Base-by-base conservation (phyloP, 768 basidiomycete species). In the Serendipita sp. region DNA sequence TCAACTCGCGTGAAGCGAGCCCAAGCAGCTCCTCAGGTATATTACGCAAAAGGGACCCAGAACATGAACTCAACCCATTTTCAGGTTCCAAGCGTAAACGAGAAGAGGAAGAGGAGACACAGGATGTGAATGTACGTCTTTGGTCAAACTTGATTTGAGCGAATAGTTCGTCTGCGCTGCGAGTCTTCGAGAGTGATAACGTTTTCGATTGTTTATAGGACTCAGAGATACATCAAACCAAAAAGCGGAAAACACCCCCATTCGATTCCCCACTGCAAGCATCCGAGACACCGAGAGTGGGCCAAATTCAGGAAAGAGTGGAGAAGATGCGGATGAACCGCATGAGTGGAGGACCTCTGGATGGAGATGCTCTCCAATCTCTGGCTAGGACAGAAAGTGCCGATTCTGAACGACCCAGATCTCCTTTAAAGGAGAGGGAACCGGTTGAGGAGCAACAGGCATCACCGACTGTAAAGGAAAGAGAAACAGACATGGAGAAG, bases 1-100 rank as follows among this genome's bases (percentile, higher is more conserved):
- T 60, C 55, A 60, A 36, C 55, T 60, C 55, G 27, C 55, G 55
- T 60, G 55, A 60, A 60, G 55, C 27, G 55, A 60, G 55, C 55
- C 55, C 55, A 34, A 60, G 55, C 55, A 60, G 55, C 34, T 60
- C 55, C 33, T 34, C 27, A 60, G 55, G 55, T 60, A n/a, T 29
- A 34, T 60, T 8, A 8, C 18, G 8, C 48, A 50, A 18, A 50
- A 31, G 6, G n/a, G 18, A 23, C 48, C 48, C 48, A 5, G 48
- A 18, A n/a, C 5, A 16, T 16, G 6, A 18, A n/a, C 48, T 50
- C 8, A 50, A 18, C n/a, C 16, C 48, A n/a, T 50, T 31, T 34
- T 8, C 34, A 60, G 55, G 55, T 23, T 60, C 55, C n/a, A 60
- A 60, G 31, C 55, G 55, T 2, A 60, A 60, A 60, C 18, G 55